Base-by-base conservation (phyloP, 169 alveolate species). In the Cryptosporidium meleagridis region DNA sequence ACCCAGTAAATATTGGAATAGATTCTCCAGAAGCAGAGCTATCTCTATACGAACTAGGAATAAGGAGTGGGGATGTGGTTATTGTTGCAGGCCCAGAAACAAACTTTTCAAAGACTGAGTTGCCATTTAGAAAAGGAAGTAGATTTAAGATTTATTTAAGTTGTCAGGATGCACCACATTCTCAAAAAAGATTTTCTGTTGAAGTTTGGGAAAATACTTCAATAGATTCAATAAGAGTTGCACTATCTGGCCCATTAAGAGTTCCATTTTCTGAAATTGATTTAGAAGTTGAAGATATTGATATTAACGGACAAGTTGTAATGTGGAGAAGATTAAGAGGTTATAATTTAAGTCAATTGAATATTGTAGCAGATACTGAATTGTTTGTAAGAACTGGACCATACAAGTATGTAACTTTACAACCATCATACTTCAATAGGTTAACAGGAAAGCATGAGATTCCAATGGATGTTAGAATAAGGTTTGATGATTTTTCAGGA, bases 271-370 rank as follows among this genome's bases (percentile, higher is more conserved):
- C 89, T 8, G 89, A 80, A 21, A 80, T 80, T 21, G 89, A 80
- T 62, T 65, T 80, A 39, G 89, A 80, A 29, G 65, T 80, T 31
- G 89, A 80, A 31, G 89, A 80, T 80, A 80, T 80, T 37, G 89
- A 80, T 62, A 37, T 65, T 44, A 80, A 80, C 48, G 89, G 89
- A 9, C 89, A 80, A 37, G 89, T 65, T n/a, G 89, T 80, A 26
- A 80, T 80, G 73, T 80, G 89, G 89, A 59, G 89, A 80, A 80
- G 89, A 80, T 48, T 80, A n/a, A 80, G 89, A 80, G 89, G 89
- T 5, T 80, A 80, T 41, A 80, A 37, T 18, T 61, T 80, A 39
- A n/a, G 80, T 26, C 89, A 80, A 29, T 44, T 80, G 35, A 80
- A 80, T 62, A 80, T 80, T 44, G 62, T 62, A 14, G 53, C 62